phyloP scores from a whole-genome alignment of 805 yeast species.

The Kluyveromyces nonfermentans region DNA sequence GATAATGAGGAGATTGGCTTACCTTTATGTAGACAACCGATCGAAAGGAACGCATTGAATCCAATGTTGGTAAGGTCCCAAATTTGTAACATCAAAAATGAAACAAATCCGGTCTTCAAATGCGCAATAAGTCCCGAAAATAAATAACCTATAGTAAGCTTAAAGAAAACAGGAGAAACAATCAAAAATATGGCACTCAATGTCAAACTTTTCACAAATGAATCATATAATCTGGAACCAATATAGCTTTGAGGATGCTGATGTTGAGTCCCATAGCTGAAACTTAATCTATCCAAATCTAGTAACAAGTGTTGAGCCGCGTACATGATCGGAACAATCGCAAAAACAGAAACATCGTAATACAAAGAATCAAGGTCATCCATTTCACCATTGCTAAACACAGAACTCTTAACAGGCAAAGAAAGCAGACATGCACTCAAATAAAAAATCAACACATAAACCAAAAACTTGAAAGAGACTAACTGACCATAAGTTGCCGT shows the following conservation, averaged over 20 bases:
- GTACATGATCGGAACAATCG: constrained; percentile 37
- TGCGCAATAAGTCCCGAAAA: constrained; percentile 22
- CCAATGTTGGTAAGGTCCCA: constrained; percentile 53
- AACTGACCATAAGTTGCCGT: constrained; percentile 20
- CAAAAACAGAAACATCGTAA: constrained; percentile 25
- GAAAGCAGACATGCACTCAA: constrained; percentile 18
- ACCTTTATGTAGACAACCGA: constrained; percentile 64
- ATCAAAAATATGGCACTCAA: constrained; percentile 26
- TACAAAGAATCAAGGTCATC: constrained; percentile 8
- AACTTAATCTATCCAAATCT: constrained; percentile 46
- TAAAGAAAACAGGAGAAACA: constrained; percentile 30
- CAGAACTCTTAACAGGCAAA: constrained; percentile 16
- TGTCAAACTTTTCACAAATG: constrained; percentile 29
- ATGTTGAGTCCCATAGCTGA: constrained; percentile 33
- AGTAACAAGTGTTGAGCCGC: constrained; percentile 41
- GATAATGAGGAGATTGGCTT: constrained; percentile 47
- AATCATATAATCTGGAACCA: constrained; percentile 17
- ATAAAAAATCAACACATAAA: constrained; percentile 14
- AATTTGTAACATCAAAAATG: constrained; percentile 29
- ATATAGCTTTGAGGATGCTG: constrained; percentile 32
- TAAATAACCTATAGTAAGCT: constrained; percentile 34
- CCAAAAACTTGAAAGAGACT: constrained; percentile 26
- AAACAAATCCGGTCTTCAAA: constrained; percentile 27
- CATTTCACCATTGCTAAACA: constrained; percentile 2
- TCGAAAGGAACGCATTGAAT: constrained; percentile 55